These are phyloP conservation scores for Aquilaria sinensis DNA, from an alignment of 345 rosid species.

Conservation along the genomic window DNA sequence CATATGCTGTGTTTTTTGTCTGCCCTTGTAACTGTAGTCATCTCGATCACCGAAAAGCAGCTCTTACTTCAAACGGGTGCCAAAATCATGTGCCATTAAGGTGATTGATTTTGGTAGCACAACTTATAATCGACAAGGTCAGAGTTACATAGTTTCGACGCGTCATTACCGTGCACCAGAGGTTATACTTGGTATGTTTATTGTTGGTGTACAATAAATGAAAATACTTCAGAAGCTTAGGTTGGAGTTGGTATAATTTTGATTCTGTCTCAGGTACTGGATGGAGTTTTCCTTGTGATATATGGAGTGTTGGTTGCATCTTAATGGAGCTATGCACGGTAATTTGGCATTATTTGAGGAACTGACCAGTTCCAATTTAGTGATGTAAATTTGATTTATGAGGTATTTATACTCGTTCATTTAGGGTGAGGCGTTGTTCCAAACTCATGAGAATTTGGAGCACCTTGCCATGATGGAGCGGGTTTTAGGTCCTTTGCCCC, in stretches of 20 bases:
- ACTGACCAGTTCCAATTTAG: too few species aligned
- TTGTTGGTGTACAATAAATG: neutral
- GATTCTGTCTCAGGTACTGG: constrained; percentile 47
- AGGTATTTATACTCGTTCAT: neutral
- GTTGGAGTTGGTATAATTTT: too few species aligned
- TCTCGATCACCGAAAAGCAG: constrained; percentile 46
- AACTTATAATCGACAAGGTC: constrained; percentile 75
- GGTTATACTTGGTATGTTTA: constrained; percentile 66
- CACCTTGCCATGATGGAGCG: constrained; percentile 96
- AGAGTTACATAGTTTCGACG: constrained; percentile 72
- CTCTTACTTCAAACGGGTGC: constrained; percentile 57
- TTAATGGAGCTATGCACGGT: constrained; percentile 85
- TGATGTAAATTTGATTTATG: too few species aligned
- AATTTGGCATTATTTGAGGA: neutral
- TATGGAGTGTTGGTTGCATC: constrained; percentile 93
- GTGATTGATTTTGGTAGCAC: constrained; percentile 95
- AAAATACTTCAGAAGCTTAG: too few species aligned
- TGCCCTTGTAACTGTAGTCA: constrained; percentile 27
- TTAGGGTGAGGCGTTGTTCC: constrained; percentile 92
- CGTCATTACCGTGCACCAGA: constrained; percentile 92
- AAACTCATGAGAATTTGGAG: constrained; percentile 87
- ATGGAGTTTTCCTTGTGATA: constrained; percentile 87
- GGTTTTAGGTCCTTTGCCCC: constrained; percentile 71
- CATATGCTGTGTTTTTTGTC: neutral
- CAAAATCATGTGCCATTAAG: constrained; percentile 82